These are phyloP conservation scores for Eimeria tenella DNA, from an alignment of 169 alveolate species.

Conservation along the genomic window DNA sequence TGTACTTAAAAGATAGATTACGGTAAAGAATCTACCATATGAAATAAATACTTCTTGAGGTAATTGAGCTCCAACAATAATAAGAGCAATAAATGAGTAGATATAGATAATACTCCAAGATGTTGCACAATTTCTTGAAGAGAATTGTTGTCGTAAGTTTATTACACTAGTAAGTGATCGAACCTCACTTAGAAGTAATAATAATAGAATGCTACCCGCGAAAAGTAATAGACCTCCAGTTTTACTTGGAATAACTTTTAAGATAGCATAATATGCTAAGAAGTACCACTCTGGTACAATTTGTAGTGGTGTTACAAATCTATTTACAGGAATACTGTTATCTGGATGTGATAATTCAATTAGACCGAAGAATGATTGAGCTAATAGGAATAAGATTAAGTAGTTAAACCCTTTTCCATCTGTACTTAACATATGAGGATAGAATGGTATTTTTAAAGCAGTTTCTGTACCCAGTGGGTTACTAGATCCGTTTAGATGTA, in stretches of 20 bases:
- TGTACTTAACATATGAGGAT: constrained; percentile 74
- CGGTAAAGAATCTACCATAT: too few relatives aligned
- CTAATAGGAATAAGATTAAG: constrained; percentile 61
- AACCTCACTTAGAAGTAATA: constrained; percentile 11
- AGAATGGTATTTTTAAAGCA: constrained; percentile 70
- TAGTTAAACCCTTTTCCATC: constrained; percentile 75
- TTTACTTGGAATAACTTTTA: constrained; percentile 78
- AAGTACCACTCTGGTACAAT: constrained; percentile 82
- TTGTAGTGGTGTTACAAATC: constrained; percentile 77
- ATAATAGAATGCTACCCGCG: neutral
- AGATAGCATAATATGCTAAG: constrained; percentile 81
- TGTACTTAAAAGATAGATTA: too few relatives aligned
- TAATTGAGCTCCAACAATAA: too few relatives aligned
- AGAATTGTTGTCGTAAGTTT: too few relatives aligned
- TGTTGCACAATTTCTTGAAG: too few relatives aligned
- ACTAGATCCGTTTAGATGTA: constrained; percentile 79
- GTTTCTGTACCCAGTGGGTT: constrained; percentile 79
- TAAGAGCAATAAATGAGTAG: too few relatives aligned
- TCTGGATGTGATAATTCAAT: constrained; percentile 80
- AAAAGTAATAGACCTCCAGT: constrained; percentile 50
- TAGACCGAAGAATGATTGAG: constrained; percentile 69
- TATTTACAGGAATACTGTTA: constrained; percentile 71
- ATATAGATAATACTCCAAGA: too few relatives aligned
- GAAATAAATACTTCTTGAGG: too few relatives aligned
- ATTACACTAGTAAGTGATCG: neutral